phyloP scores from a whole-genome alignment of 1,284 basidiomycete species.

The Polyporus tsugae region DNA sequence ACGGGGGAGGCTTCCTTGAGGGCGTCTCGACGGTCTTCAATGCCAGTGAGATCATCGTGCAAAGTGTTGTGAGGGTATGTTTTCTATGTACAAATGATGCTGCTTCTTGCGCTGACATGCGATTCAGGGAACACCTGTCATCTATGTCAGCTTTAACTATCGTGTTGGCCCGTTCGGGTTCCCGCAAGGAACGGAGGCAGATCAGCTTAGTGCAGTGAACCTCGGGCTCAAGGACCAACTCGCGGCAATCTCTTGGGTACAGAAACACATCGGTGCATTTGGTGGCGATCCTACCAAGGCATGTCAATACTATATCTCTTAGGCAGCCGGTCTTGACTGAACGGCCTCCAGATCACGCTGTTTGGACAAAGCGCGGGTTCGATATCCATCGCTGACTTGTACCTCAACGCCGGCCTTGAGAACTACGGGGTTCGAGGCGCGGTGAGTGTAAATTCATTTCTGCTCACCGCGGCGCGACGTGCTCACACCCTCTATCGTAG shows the following conservation, averaged over 20 bases:
- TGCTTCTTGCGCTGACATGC: background rate
- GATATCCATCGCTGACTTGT: constrained; percentile 51
- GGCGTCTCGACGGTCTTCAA: constrained; percentile 44
- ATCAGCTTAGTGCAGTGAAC: constrained; percentile 48
- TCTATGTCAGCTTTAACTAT: constrained; percentile 68
- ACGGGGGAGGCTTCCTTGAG: constrained; percentile 37
- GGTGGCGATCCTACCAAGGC: constrained; percentile 58
- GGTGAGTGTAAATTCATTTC: constrained; percentile 40
- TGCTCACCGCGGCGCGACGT: background rate
- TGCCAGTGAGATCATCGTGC: constrained; percentile 52
- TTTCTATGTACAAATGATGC: constrained; percentile 14
- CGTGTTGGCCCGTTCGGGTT: constrained; percentile 59
- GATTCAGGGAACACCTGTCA: constrained; percentile 55
- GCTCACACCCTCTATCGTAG: background rate
- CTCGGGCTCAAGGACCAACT: constrained; percentile 54
- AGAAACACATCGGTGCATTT: constrained; percentile 54
- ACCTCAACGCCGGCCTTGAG: constrained; percentile 51
- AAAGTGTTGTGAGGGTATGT: constrained; percentile 53
- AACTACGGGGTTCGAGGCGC: constrained; percentile 49
- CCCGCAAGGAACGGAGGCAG: constrained; percentile 56
- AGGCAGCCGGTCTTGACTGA: background rate
- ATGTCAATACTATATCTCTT: background rate
- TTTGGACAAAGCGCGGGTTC: constrained; percentile 65
- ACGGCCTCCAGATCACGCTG: constrained; percentile 51
- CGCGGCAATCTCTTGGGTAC: constrained; percentile 57